Conservation (phyloP, 2,329 filamentous ascomycete species). For the Aspergillus fructus region DNA sequence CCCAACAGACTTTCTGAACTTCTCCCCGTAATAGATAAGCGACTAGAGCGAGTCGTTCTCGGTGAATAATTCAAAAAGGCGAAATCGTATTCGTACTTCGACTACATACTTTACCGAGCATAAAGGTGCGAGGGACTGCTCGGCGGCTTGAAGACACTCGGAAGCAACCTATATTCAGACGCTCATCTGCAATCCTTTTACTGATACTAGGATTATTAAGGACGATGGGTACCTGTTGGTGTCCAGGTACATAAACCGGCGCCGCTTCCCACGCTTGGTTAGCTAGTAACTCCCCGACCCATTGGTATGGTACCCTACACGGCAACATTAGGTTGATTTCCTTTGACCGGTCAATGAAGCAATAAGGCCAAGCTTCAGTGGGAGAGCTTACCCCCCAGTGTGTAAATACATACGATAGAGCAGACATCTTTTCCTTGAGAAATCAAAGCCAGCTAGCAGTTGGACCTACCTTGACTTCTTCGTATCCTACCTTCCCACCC, state of each 20-base stretch:
- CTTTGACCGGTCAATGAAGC: too few species aligned
- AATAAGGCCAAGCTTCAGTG: neutral
- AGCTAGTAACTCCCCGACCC: too few species aligned
- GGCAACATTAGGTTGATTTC: neutral
- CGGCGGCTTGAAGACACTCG: neutral
- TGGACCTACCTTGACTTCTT: neutral
- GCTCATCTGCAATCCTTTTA: neutral
- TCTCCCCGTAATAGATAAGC: conserved; percentile 69
- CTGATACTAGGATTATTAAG: neutral
- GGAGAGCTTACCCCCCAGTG: neutral
- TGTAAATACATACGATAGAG: neutral
- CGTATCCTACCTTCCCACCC: neutral
- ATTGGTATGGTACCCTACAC: neutral
- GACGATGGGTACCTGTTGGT: neutral
- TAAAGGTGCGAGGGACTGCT: neutral
- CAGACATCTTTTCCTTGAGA: too few species aligned
- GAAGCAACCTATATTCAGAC: neutral
- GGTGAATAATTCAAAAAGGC: conserved; percentile 1
- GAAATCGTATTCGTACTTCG: neutral
- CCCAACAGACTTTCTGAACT: conserved; percentile 71
- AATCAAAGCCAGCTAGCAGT: too few species aligned
- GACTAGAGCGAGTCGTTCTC: conserved; percentile 56
- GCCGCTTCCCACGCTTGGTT: neutral
- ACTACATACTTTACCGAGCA: neutral
- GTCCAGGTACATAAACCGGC: neutral